Evolutionary conservation across 1,284 basidiomycete species (phyloP), one percentile per base, ranked within the genome.

Genomic region (Mycosarcoma maydis): DNA sequence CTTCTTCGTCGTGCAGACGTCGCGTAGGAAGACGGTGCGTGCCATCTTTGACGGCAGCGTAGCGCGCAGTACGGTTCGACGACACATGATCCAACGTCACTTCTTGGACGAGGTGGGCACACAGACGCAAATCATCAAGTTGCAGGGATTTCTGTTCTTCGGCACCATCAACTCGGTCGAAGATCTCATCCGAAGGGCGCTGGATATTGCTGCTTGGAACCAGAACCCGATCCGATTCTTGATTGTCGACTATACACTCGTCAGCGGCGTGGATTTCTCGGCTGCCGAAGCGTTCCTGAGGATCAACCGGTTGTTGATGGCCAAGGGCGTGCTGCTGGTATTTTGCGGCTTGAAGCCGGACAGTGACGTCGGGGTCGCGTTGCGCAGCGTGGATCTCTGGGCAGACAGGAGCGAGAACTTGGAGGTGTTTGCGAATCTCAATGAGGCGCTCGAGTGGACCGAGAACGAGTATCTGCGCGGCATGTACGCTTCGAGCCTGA

Each of bases 1-100:
- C 82, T 97, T 97, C 85, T 98, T 98, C 78, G 96, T 98, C 20
- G 87, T 98, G 3, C 92, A 96, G 77, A 95, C 93, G 56, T 94
- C 98, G 58, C 87, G 94, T 4, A 38, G 77, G 3, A 76, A 73
- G 58, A 77, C 72, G 23, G 74, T 81, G 6, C 68, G 78, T 7
- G 68, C 80, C 16, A 71, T 78, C 36, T 71, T 81, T 44, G 76
- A 79, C 46, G 81, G 81, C 14, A 72, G 66, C 19, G 62, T 75
- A 5, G 81, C 81, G 7, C 64, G 94, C 82, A 96, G 93, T 7
- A 94, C 94, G 1, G 95, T 98, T 1, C 88, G 95, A 6, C 85
- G 95, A 33, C 95, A 94, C 2, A 89, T 88, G 57, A 87, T 89
- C 2, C 95, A 98, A 79, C 87, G 92, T 11, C 89, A 89, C 3